Percentiles rank a stretch among this genome's conserved stretches.
phyloP scores from a whole-genome alignment of 495 filamentous ascomycete genomes.

The Tuber aestivum region DNA sequence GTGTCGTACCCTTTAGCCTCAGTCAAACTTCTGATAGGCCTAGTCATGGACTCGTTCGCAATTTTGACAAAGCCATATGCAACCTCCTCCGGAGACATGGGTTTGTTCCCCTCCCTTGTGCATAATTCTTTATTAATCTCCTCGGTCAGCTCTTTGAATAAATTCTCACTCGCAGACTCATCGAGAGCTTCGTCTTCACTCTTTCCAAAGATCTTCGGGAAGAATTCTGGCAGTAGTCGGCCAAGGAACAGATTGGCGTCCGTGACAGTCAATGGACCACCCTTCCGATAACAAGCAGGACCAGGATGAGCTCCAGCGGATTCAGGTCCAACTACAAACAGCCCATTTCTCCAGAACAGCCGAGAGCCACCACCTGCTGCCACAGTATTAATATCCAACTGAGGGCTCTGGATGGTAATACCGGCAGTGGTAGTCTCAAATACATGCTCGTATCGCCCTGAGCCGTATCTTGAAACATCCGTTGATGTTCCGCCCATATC shows the following conservation, averaged over 20 bases:
- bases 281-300: slow-evolving; percentile 91
- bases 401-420: slow-evolving; percentile 88
- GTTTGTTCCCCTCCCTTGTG: slow-evolving; percentile 54
- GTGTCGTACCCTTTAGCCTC: slow-evolving; percentile 93
- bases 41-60: slow-evolving; percentile 92
- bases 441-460: slow-evolving; percentile 87
- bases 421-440: slow-evolving; percentile 96
- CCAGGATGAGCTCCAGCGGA: slow-evolving; percentile 90
- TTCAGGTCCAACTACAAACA: slow-evolving; percentile 95
- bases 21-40: slow-evolving; percentile 85
- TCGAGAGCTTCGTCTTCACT: slow-evolving; percentile 86
- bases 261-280: slow-evolving; percentile 84
- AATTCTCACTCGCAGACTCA: slow-evolving; percentile 63
- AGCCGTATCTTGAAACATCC: slow-evolving; percentile 85
- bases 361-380: slow-evolving; percentile 89
- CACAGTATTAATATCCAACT: slow-evolving; percentile 97
- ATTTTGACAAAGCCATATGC: slow-evolving; percentile 87
- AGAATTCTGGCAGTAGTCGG: slow-evolving; percentile 84
- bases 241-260: slow-evolving; percentile 91
- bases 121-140: slow-evolving; percentile 63
- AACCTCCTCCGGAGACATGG: slow-evolving; percentile 79
- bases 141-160: slow-evolving; percentile 70
- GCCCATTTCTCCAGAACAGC: slow-evolving; percentile 81
- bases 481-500: slow-evolving; percentile 94
- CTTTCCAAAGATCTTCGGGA: slow-evolving; percentile 93